Base-by-base conservation (phyloP, 805 yeast species). In the Yamadazyma scolyti region DNA sequence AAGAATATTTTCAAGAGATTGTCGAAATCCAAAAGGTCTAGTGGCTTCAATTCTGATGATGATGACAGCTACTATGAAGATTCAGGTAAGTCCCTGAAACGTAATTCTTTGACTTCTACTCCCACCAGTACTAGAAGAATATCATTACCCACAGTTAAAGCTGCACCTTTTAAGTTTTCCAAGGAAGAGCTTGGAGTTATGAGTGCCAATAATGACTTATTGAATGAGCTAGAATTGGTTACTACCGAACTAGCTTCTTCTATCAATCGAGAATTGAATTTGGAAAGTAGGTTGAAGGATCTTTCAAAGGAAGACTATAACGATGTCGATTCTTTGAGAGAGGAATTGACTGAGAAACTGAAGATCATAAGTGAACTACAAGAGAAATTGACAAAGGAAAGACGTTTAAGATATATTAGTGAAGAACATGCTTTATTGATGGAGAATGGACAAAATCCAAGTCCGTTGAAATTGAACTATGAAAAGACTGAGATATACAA, bases 231-330 rank as follows among this genome's bases (percentile, higher is more conserved):
- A 23, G 81, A 79, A 37, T 47, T 82, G 15, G 79, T 84, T 1
- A 79, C 89, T 1, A 71, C 73, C 16, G 94, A 83, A 46, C 61
- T 84, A 29, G 89, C 88, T 0, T 75, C 75, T 15, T 78, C 89
- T 0, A 80, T 83, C 27, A 71, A 75, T 32, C 61, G 93, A 23
- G 94, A 84, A 50, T 61, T 82, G n/a, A 51, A 62, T 12, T 49
- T 83, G 26, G 88, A 80, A 45, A 59, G 61, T 28, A 64, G 57
- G 25, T 33, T 75, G 16, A 52, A 53, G 23, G 25, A 25, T 7
- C 27, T 37, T 24, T 30, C 42, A 20, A 37, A 35, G 13, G 40
- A 36, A 19, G 67, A 79, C 20, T 11, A 16, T 12, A 22, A 17
- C 9, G 27, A 18, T 4, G 16, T 19, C 4, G 62, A 71, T 1